Percentiles rank a stretch among this genome's conserved stretches.
phyloP scores from a whole-genome alignment of 257 asterid genomes.

The Solanum clarkiae region DNA sequence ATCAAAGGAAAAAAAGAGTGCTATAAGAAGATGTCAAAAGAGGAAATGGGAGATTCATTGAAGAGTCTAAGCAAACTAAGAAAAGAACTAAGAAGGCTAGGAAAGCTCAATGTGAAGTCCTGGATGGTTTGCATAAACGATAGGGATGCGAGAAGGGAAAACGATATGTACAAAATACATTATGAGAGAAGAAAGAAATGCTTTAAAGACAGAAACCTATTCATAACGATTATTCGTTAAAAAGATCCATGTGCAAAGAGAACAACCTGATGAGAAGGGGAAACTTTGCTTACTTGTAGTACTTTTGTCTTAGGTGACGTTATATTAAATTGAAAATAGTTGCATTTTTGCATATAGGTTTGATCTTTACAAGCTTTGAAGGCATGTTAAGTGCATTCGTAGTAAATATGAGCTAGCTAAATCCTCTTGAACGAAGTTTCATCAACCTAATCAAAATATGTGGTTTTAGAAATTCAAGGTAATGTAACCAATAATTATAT shows the following conservation, averaged over 20 bases:
- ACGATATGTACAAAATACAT: background rate
- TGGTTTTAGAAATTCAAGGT: background rate
- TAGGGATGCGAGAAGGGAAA: background rate
- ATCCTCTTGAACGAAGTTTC: background rate
- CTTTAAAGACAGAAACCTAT: background rate
- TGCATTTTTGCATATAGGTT: background rate
- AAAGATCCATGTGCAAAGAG: background rate
- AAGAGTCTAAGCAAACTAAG: background rate
- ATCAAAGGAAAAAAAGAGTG: background rate
- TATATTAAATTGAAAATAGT: background rate
- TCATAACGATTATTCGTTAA: background rate
- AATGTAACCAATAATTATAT: background rate
- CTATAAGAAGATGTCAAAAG: background rate
- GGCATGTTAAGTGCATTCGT: background rate
- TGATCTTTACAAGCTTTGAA: background rate
- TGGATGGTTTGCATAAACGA: background rate
- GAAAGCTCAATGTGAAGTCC: background rate
- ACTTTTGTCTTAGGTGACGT: background rate
- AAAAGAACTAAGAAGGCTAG: background rate
- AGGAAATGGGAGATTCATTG: background rate
- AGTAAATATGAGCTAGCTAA: background rate
- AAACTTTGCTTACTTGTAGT: background rate
- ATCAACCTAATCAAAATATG: background rate
- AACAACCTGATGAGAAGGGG: background rate
- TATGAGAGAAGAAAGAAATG: background rate